phyloP scores from a whole-genome alignment of 192 early-diverging fungal genomes.

The Funneliformis geosporum region DNA sequence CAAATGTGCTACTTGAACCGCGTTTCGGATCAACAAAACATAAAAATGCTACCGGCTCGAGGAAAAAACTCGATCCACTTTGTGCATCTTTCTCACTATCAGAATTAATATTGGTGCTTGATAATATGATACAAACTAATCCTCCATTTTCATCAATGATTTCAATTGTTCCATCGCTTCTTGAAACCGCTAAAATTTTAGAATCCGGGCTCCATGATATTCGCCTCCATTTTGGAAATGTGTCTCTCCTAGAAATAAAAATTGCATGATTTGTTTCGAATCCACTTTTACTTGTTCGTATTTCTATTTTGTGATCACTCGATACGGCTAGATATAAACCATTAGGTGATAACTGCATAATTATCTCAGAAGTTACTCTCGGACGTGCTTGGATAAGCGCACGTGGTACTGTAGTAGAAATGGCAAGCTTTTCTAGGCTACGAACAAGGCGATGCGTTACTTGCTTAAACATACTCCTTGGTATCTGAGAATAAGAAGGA shows the following conservation, averaged over 20 bases:
- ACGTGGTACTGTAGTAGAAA: constrained; percentile 49
- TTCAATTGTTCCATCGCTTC: constrained; percentile 50
- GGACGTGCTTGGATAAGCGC: constrained; percentile 40
- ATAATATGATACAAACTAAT: constrained; percentile 39
- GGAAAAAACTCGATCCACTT: constrained; percentile 36
- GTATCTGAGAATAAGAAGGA: constrained; percentile 29
- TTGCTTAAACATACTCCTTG: constrained; percentile 30
- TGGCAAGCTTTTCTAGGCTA: constrained; percentile 23
- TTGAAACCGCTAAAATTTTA: constrained; percentile 40
- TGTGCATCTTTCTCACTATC: constrained; percentile 15
- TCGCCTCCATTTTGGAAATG: constrained; percentile 48
- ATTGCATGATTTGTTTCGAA: constrained; percentile 45
- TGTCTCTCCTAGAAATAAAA: constrained; percentile 37
- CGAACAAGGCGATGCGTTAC: constrained; percentile 30
- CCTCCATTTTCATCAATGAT: constrained; percentile 41
- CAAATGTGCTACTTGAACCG: constrained; percentile 15
- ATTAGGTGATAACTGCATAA: constrained; percentile 40
- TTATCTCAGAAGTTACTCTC: constrained; percentile 40
- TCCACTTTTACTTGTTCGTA: constrained; percentile 40
- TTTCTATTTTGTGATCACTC: constrained; percentile 48
- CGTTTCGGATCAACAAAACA: constrained; percentile 38
- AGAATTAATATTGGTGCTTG: constrained; percentile 33
- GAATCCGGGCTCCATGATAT: constrained; percentile 49
- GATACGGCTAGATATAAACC: constrained; percentile 43
- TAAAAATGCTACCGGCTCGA: constrained; percentile 45